Percentiles rank a stretch among this genome's conserved stretches.
Evolutionary conservation across 2,329 filamentous ascomycete species (phyloP).

Genomic region (Cladosporium sp.): DNA sequence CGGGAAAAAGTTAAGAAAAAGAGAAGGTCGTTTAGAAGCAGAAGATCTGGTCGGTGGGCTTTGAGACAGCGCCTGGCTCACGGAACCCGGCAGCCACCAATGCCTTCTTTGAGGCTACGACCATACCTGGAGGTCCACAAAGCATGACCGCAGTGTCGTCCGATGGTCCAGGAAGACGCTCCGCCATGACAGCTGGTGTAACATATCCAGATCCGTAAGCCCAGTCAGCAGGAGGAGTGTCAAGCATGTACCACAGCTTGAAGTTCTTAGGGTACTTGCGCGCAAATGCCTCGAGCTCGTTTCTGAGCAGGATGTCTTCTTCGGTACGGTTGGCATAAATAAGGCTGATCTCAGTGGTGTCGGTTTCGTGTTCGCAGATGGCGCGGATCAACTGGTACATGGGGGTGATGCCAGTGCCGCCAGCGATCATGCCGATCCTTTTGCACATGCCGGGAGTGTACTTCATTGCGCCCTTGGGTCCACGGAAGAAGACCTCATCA

Average conservation of each 20-base stretch:
- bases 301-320: slow-evolving; percentile 61
- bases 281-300: slow-evolving; percentile 59
- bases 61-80: slow-evolving; percentile 89
- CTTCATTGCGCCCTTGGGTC: slow-evolving; percentile 60
- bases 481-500: slow-evolving; percentile 55
- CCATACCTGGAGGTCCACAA: slow-evolving; percentile 64
- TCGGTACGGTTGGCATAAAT: slow-evolving; percentile 63
- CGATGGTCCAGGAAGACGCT: slow-evolving; percentile 51
- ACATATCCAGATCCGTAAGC: slow-evolving; percentile 54
- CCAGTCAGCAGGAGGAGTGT: slow-evolving; percentile 53
- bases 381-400: slow-evolving; percentile 66
- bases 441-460: slow-evolving; percentile 49
- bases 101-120: slow-evolving; percentile 58
- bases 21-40: slow-evolving; percentile 66
- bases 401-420: slow-evolving; percentile 58
- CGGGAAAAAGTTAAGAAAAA: background rate
- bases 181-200: slow-evolving; percentile 53
- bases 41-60: slow-evolving; percentile 94
- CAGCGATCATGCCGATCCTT: slow-evolving; percentile 58
- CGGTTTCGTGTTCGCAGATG: slow-evolving; percentile 62
- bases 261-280: slow-evolving; percentile 53
- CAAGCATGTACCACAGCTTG: slow-evolving; percentile 59
- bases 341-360: slow-evolving; percentile 59
- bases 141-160: slow-evolving; percentile 57
- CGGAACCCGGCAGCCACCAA: slow-evolving; percentile 63